Evolutionary conservation across 345 rosid genomes (phyloP).

Genomic region (Psidium guajava): DNA sequence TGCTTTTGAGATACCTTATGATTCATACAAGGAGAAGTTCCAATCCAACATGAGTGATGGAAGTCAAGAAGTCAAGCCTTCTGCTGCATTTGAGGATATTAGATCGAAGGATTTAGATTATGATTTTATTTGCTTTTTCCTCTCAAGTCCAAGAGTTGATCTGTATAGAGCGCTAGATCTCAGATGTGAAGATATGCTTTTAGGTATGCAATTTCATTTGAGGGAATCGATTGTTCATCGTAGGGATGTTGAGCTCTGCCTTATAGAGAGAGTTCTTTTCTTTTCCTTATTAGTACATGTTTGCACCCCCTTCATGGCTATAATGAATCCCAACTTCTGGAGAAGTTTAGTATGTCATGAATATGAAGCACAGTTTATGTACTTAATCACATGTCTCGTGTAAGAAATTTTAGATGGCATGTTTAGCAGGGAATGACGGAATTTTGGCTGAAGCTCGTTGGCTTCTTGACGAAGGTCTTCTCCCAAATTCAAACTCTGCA

Average conservation of each 20-base stretch:
- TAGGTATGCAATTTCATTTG: conserved; percentile 26
- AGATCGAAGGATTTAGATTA: conserved; percentile 62
- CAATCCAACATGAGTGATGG: conserved; percentile 17
- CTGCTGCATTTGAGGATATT: conserved; percentile 18
- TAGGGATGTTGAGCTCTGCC: background rate
- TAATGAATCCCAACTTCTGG: background rate
- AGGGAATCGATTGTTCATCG: background rate
- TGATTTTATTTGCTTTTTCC: conserved; percentile 72
- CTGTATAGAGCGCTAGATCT: conserved; percentile 77
- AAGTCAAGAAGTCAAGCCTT: conserved; percentile 12
- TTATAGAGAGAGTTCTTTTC: background rate
- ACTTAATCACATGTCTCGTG: background rate
- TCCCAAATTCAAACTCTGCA: conserved; percentile 75
- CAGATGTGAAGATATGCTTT: conserved; percentile 90
- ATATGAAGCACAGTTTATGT: background rate
- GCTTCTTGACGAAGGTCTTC: conserved; percentile 80
- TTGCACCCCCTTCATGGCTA: background rate
- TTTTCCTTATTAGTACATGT: background rate
- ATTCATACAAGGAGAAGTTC: conserved; percentile 51
- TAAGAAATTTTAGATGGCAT: background rate
- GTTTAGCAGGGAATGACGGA: conserved; percentile 19
- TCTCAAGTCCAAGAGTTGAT: conserved; percentile 71
- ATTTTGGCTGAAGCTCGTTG: conserved; percentile 73
- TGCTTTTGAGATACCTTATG: conserved; percentile 64
- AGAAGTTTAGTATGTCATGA: background rate